A percentile compares a stretch with the other conserved stretches of the same genome.
phyloP scores from a whole-genome alignment of 1,139 yeast genomes.

The Pichia sp. region DNA sequence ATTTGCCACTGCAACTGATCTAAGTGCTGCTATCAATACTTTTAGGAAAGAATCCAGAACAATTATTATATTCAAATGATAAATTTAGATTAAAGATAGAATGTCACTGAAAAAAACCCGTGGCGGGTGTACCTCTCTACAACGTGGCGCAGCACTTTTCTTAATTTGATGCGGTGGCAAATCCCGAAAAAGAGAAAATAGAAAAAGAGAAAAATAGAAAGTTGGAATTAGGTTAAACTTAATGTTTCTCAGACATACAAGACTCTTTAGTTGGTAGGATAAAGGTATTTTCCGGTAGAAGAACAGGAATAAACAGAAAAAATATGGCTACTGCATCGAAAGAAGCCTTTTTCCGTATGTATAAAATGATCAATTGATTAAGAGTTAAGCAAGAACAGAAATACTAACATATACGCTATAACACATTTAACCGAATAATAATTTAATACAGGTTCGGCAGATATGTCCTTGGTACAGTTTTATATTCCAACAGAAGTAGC shows the following conservation, averaged over 20 bases:
- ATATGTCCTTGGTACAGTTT: constrained; percentile 87
- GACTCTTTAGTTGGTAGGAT: no score
- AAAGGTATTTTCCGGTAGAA: neutral
- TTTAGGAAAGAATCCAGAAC: neutral
- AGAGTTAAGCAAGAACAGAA: neutral
- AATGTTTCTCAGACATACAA: no score
- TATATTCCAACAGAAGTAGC: constrained; percentile 89
- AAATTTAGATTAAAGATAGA: neutral
- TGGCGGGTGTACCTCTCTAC: neutral
- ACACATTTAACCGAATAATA: no score
- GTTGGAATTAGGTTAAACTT: neutral
- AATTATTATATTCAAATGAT: no score
- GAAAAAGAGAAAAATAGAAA: neutral
- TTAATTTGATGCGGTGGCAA: neutral
- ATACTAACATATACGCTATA: constrained; percentile 9
- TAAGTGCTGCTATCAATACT: no score
- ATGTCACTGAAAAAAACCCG: no score
- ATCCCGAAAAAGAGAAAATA: neutral
- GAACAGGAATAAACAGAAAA: neutral
- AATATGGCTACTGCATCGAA: constrained; percentile 4
- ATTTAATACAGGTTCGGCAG: constrained; percentile 61
- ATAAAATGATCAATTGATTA: no score
- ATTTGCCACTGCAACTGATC: neutral
- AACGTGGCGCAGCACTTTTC: neutral
- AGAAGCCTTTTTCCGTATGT: constrained; percentile 16